phyloP scores from a whole-genome alignment of 768 basidiomycete genomes.

The Termitomyces sp. region DNA sequence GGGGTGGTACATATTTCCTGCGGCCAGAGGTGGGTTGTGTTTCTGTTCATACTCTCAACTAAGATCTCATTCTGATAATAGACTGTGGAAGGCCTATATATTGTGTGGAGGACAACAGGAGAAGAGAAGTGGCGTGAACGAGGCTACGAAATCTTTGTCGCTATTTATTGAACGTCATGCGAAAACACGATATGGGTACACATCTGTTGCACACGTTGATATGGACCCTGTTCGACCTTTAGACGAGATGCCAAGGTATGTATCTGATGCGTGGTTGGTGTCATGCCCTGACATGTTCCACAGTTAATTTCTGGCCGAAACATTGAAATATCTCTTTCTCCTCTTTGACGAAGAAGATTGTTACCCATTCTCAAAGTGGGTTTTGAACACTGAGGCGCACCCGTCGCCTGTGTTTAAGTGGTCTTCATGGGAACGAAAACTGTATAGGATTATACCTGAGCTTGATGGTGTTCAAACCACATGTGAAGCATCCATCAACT shows the following conservation, averaged over 20 bases:
- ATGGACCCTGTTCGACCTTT: constrained; percentile 26
- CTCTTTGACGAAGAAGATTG: constrained; percentile 55
- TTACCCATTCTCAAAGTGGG: constrained; percentile 51
- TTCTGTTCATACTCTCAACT: neutral
- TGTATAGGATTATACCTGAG: constrained; percentile 31
- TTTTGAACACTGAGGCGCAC: constrained; percentile 71
- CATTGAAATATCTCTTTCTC: constrained; percentile 66
- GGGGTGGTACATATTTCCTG: constrained; percentile 43
- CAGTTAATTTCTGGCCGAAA: constrained; percentile 45
- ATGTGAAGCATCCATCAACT: neutral
- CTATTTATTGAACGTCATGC: constrained; percentile 50
- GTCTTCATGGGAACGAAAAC: constrained; percentile 46
- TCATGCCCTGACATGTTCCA: neutral
- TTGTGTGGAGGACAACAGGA: constrained; percentile 66
- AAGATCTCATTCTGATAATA: constrained; percentile 20
- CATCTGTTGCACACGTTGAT: constrained; percentile 49
- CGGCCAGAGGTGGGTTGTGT: constrained; percentile 59
- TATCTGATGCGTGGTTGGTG: neutral
- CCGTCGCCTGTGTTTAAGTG: constrained; percentile 67
- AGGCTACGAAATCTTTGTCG: constrained; percentile 65
- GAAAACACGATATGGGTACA: constrained; percentile 56
- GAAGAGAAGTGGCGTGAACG: constrained; percentile 68
- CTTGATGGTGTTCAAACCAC: neutral
- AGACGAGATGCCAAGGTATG: constrained; percentile 74
- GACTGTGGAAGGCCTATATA: constrained; percentile 71